Percentiles rank a stretch among this genome's conserved stretches.
phyloP scores from a whole-genome alignment of 1,284 basidiomycete genomes.

The Cryptococcus deneoformans region DNA sequence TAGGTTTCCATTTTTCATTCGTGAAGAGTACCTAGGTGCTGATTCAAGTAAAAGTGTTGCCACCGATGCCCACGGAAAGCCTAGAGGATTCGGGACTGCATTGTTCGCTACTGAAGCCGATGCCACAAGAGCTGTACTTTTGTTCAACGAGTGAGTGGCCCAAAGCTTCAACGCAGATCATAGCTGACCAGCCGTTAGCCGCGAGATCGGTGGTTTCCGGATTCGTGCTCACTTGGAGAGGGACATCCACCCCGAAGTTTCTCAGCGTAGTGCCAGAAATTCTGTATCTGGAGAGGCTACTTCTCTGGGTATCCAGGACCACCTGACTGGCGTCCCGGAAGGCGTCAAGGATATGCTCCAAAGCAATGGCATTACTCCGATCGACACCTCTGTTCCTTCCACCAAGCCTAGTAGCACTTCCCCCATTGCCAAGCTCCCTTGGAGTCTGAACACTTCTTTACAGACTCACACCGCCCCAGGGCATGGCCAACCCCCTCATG shows the following conservation, averaged over 20 bases:
- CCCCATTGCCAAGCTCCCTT: slow-evolving; percentile 13
- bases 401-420: slow-evolving; percentile 3
- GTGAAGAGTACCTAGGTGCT: not conserved
- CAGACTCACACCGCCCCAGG: slow-evolving; percentile 3
- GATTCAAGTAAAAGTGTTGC: slow-evolving; percentile 57
- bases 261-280: not conserved
- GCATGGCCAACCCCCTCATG: slow-evolving; percentile 3
- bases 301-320: not conserved
- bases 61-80: slow-evolving; percentile 77
- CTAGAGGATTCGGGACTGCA: slow-evolving; percentile 84
- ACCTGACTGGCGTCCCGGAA: not conserved
- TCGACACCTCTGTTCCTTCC: slow-evolving; percentile 6
- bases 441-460: slow-evolving; percentile 20
- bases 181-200: slow-evolving; percentile 10
- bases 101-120: slow-evolving; percentile 79
- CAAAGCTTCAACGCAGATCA: not conserved
- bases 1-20: slow-evolving; percentile 12
- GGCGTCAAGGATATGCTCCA: not conserved
- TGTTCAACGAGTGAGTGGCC: slow-evolving; percentile 74
- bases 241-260: slow-evolving; percentile 11
- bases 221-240: slow-evolving; percentile 45
- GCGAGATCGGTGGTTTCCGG: slow-evolving; percentile 41
- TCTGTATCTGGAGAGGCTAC: not conserved
- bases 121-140: slow-evolving; percentile 76
- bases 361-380: slow-evolving; percentile 1